Conservation (phyloP, 176 grass and related monocot species). For the Rhynchospora pubera region DNA sequence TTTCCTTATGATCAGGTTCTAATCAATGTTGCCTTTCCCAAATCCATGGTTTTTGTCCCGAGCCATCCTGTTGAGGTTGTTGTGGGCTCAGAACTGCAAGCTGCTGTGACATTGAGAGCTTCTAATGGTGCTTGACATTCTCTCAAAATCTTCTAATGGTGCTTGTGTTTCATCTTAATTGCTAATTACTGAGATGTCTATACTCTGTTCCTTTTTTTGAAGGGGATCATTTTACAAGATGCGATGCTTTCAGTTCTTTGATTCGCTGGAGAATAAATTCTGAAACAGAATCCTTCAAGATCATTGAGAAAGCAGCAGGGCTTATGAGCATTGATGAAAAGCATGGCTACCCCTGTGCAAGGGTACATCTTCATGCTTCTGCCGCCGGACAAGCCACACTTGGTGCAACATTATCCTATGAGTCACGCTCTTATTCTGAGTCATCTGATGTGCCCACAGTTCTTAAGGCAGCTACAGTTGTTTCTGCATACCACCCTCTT, state of each 20-base stretch:
- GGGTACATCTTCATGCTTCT: constrained; percentile 57
- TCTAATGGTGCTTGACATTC: constrained; percentile 49
- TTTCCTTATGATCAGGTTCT: constrained; percentile 37
- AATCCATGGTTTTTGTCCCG: constrained; percentile 54
- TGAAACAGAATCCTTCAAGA: constrained; percentile 58
- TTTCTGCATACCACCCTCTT: constrained; percentile 83
- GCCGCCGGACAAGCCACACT: constrained; percentile 57
- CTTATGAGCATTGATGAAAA: constrained; percentile 20
- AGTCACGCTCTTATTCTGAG: constrained; percentile 44
- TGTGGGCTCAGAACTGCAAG: constrained; percentile 73
- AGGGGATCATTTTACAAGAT: constrained; percentile 56
- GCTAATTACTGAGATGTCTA: constrained; percentile 24
- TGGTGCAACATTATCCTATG: constrained; percentile 54
- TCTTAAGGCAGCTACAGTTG: constrained; percentile 53
- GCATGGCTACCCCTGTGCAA: constrained; percentile 57
- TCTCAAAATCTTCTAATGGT: background rate
- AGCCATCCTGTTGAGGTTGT: constrained; percentile 76
- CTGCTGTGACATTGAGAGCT: constrained; percentile 60
- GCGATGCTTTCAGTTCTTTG: constrained; percentile 65
- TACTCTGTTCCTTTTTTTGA: constrained; percentile 31
- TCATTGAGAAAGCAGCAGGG: constrained; percentile 42
- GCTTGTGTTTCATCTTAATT: background rate
- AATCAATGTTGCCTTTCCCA: constrained; percentile 75
- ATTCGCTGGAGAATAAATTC: constrained; percentile 69
- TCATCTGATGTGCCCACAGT: constrained; percentile 42